Percentiles rank a stretch among this genome's conserved stretches.
These are phyloP conservation scores for Pseudonectria foliicola DNA, from an alignment of 2,329 filamentous ascomycete species.

Conservation along the genomic window DNA sequence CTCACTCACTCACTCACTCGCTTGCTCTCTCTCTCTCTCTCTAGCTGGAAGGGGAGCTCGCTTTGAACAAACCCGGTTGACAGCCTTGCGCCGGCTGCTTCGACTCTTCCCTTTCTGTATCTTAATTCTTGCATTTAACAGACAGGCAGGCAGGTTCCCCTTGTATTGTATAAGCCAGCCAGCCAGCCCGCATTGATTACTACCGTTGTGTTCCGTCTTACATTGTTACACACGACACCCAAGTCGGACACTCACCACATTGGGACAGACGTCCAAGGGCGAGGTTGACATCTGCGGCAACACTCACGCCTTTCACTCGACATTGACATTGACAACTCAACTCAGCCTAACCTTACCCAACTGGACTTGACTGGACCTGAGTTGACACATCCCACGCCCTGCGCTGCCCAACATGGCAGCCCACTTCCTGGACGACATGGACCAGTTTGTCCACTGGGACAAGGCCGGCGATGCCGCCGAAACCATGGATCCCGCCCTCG, in stretches of 20 bases:
- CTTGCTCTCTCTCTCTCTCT: too few relatives aligned
- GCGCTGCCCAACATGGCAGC: constrained; percentile 23
- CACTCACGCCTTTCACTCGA: constrained; percentile 17
- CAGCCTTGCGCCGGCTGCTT: background rate
- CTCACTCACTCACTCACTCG: too few relatives aligned
- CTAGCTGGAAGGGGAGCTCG: background rate
- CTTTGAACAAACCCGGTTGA: background rate
- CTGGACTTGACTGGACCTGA: too few relatives aligned
- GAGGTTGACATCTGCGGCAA: background rate
- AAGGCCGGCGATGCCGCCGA: constrained; percentile 35
- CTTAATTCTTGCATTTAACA: too few relatives aligned
- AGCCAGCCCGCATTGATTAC: too few relatives aligned
- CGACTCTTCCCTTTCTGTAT: background rate
- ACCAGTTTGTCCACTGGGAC: constrained; percentile 60
- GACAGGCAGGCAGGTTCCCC: too few relatives aligned
- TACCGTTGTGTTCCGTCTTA: too few relatives aligned
- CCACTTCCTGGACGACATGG: constrained; percentile 42
- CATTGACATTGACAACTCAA: background rate
- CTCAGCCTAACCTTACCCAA: too few relatives aligned
- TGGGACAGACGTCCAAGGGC: background rate
- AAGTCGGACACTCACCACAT: background rate
- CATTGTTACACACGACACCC: too few relatives aligned
- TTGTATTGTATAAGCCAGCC: too few relatives aligned
- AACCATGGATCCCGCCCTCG: constrained; percentile 24
- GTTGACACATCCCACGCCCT: too few relatives aligned